Evolutionary conservation across 129 eudicot species (phyloP), one percentile per base, ranked within the genome.

Genomic region (Arctium lappa): DNA sequence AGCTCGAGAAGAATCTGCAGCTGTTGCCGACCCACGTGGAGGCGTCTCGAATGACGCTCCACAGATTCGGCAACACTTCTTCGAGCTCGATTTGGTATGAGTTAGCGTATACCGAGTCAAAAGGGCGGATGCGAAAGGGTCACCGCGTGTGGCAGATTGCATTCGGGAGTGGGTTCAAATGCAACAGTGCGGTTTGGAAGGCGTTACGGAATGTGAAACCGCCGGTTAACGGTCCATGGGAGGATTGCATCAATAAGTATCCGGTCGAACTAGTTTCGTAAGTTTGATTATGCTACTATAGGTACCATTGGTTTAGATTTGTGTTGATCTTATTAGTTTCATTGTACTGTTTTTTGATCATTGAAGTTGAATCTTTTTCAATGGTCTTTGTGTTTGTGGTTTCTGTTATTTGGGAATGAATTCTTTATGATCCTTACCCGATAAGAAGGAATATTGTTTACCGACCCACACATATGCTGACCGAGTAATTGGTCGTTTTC

Each of bases 31-130:
- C 53, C 10, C 97, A 92, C 9, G 97, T 90, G 53, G 97, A 92
- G 79, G 94, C 97, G 40, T 92, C 97, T 5, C 78, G 97, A 34
- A 92, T 92, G 97, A 86, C 92, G 15, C 91, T 92, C 7, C 97
- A 92, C 68, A 80, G 97, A 10, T 92, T 86, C 63, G 97, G 97
- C 12, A 92, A 92, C 87, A 92, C 97, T 73, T 92, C 97, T 0
- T 92, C 97, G 12, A 89, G 93, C 81, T 92, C 97, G 44, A 92
- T 92, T 70, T 92, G 97, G 97, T 92, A 92, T 32, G 97, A 92
- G 42, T 80, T 92, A 38, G 90, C 94, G 4, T 92, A 92, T 53
- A 92, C 79, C 0, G 97, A 92, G 84, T 92, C 94, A 6, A 92
- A 92, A 81, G 94, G 94, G 27, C 85, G 97, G 80, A 84, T 92